Conservation (phyloP, 2,329 filamentous ascomycete genomes). For the Neonectria magnoliae region DNA sequence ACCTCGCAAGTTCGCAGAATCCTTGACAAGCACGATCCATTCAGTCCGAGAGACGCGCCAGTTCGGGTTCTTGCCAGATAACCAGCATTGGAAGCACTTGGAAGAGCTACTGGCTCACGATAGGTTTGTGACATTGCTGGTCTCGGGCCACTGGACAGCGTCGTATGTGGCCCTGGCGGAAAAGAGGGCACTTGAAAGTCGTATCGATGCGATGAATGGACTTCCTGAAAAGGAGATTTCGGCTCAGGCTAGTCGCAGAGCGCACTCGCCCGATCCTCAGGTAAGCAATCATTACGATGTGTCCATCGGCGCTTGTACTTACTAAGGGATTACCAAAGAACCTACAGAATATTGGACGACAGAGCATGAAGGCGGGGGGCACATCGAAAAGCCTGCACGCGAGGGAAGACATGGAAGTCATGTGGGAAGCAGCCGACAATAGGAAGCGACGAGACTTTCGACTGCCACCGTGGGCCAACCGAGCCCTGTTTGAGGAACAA, state of each 20-base stretch:
- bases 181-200: conserved; percentile 39
- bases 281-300: conserved; percentile 42
- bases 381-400: conserved; percentile 27
- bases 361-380: conserved; percentile 22
- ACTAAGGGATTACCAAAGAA: conserved; percentile 43
- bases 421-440: conserved; percentile 47
- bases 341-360: conserved; percentile 44
- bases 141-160: conserved; percentile 40
- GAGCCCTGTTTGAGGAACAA: conserved; percentile 38
- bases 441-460: conserved; percentile 38
- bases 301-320: background rate
- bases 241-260: conserved; percentile 31
- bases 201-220: conserved; percentile 39
- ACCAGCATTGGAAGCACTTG: conserved; percentile 50
- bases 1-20: conserved; percentile 22
- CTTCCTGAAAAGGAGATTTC: conserved; percentile 42
- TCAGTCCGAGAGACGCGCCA: conserved; percentile 35
- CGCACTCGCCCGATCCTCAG: conserved; percentile 42
- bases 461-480: conserved; percentile 47
- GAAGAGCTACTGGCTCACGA: conserved; percentile 38
- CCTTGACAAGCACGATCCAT: conserved; percentile 41
- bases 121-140: conserved; percentile 46
- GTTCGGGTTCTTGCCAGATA: conserved; percentile 46
- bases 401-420: conserved; percentile 46
- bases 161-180: conserved; percentile 43